Evolutionary conservation across 2,329 filamentous ascomycete genomes (phyloP), one percentile per base, ranked within the genome.

Genomic region (Berkeleyomyces basicola): DNA sequence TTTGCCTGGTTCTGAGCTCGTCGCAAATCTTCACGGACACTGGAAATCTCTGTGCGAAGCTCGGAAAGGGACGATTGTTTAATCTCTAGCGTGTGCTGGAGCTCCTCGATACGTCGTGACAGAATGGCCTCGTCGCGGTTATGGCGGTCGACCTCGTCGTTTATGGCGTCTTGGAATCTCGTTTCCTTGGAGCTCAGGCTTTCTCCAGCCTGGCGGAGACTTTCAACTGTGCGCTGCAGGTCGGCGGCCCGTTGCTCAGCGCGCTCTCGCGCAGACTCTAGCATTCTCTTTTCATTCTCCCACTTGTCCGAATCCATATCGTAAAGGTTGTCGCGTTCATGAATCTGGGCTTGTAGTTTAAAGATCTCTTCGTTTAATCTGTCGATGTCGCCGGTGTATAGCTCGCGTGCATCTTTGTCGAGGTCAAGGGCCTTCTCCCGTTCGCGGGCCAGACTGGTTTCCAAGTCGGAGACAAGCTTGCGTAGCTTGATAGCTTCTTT

Each of bases 251-350:
- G 83, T 68, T 88, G 83, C 69, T 88, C 84, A 0, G 84, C 83
- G 63, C 80, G 79, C 58, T 83, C 78, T 61, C 82, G 82, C 67
- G 88, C 83, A 1, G 83, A 77, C 68, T 87, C 81, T 0, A 90
- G 74, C 47, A 79, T 80, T 42, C 82, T 80, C 68, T 79, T 84
- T 68, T 85, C 82, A 6, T 79, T 81, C 61, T 87, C 83, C 86
- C 86, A 90, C 68, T 84, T 83, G 66, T 89, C 86, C 70, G 80
- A 82, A 68, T 88, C 84, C 63, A 85, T 82, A 64, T 85, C 83
- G 72, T 86, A 85, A 44, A 86, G 76, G 58, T 84, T 85, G 67
- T 88, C 83, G 67, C 84, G 87, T 67, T 87, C 83, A 67, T 83
- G 80, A 40, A 87, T 77, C 66, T 86, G 81, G 23, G 82, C 79